Percentiles rank a stretch among this genome's conserved stretches.
These are phyloP conservation scores for Wallemia hederae DNA, from an alignment of 1,284 basidiomycete genomes.

Conservation along the genomic window DNA sequence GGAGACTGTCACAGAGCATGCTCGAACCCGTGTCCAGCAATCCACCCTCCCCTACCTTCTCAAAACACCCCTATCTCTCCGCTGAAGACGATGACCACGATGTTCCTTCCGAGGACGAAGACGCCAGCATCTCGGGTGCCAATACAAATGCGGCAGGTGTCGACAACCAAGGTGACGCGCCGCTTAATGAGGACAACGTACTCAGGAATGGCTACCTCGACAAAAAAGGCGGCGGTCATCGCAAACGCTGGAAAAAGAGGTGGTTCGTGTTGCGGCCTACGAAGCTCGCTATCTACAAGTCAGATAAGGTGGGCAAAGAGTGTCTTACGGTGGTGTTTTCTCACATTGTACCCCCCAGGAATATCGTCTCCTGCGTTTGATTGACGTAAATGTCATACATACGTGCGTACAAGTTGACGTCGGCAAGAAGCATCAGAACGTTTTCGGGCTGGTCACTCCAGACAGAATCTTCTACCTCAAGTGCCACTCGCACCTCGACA, in stretches of 20 bases:
- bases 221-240: conserved; percentile 1
- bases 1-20: not conserved
- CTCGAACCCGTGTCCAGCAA: not conserved
- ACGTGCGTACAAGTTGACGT: conserved; percentile 61
- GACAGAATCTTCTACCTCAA: conserved; percentile 79
- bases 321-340: not conserved
- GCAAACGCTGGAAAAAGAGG: conserved; percentile 85
- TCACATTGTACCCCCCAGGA: conserved; percentile 20
- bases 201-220: not conserved
- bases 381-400: conserved; percentile 68
- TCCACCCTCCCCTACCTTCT: not conserved
- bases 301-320: conserved; percentile 27
- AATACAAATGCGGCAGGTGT: not conserved
- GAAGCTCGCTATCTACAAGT: conserved; percentile 91
- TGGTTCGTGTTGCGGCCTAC: conserved; percentile 88
- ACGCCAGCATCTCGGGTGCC: not conserved
- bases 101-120: not conserved
- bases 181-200: not conserved
- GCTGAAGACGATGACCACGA: not conserved
- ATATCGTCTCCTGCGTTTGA: conserved; percentile 65
- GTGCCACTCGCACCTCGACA: conserved; percentile 38
- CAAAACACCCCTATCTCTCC: not conserved
- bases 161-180: not conserved
- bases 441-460: conserved; percentile 76
- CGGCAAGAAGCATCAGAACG: conserved; percentile 53